A percentile compares a stretch with the other conserved stretches of the same genome.
These are phyloP conservation scores for Clavariopsis aquatica DNA, from an alignment of 495 filamentous ascomycete genomes.

Conservation along the genomic window DNA sequence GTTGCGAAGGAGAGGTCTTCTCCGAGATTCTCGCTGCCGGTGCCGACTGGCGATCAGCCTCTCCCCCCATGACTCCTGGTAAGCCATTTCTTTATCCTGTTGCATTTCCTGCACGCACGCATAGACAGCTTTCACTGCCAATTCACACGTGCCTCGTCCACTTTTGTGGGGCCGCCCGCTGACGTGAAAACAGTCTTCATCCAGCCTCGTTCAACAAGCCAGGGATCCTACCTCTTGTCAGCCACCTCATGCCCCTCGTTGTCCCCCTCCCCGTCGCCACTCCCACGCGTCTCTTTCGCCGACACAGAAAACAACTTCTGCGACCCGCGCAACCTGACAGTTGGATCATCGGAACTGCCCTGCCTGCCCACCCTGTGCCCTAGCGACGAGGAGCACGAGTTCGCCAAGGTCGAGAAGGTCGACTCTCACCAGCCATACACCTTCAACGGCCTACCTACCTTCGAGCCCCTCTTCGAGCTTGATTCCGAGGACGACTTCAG, in stretches of 20 bases:
- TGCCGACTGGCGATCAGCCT: conserved; percentile 74
- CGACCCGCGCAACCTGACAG: conserved; percentile 88
- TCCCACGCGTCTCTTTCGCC: conserved; percentile 67
- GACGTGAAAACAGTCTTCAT: conserved; percentile 68
- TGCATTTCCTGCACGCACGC: too few relatives aligned
- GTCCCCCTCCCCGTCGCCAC: conserved; percentile 76
- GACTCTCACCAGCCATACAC: conserved; percentile 50
- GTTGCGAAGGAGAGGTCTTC: conserved; percentile 72
- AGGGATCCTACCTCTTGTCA: conserved; percentile 72
- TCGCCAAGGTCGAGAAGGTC: conserved; percentile 52
- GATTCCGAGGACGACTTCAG: conserved; percentile 92
- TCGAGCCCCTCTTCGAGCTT: conserved; percentile 86
- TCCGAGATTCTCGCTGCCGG: conserved; percentile 73
- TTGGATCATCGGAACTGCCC: conserved; percentile 69
- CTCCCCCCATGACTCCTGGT: conserved; percentile 93
- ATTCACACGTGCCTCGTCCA: background rate
- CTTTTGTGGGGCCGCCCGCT: conserved; percentile 4
- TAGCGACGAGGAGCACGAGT: conserved; percentile 68
- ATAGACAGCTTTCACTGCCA: background rate
- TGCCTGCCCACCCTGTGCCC: conserved; percentile 67
- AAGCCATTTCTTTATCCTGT: conserved; percentile 49
- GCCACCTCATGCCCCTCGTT: conserved; percentile 81
- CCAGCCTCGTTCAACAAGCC: conserved; percentile 60
- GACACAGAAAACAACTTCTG: conserved; percentile 82
- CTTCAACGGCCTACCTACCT: conserved; percentile 68